Evolutionary conservation across 2,329 filamentous ascomycete species (phyloP).

Genomic region (Byssothecium circinans): DNA sequence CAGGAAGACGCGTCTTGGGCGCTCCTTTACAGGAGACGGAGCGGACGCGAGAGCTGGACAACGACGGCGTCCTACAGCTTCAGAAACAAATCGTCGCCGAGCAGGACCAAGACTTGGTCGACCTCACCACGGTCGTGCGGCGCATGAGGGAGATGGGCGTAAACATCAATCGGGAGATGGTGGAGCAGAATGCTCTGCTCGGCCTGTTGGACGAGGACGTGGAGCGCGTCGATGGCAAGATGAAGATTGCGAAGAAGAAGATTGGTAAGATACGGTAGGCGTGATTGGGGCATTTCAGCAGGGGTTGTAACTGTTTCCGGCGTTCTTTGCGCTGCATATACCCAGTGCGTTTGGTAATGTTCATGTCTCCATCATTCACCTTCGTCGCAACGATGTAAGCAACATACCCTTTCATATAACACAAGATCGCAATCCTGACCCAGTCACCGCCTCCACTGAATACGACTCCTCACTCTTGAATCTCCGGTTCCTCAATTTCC

Average conservation of each 20-base stretch:
- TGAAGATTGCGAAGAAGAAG: slow-evolving; percentile 73
- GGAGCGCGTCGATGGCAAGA: slow-evolving; percentile 67
- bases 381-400: too few species aligned
- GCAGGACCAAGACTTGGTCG: slow-evolving; percentile 73
- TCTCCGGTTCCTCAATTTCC: too few species aligned
- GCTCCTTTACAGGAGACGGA: slow-evolving; percentile 74
- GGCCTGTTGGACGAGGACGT: slow-evolving; percentile 67
- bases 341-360: too few species aligned
- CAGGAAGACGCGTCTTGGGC: slow-evolving; percentile 63
- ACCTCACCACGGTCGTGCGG: slow-evolving; percentile 68
- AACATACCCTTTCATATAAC: too few species aligned
- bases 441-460: too few species aligned
- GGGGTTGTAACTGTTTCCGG: too few species aligned
- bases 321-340: too few species aligned
- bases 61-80: slow-evolving; percentile 70
- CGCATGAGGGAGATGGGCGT: slow-evolving; percentile 77
- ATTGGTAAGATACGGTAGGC: slow-evolving; percentile 60
- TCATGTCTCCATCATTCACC: too few species aligned
- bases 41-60: slow-evolving; percentile 74
- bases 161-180: slow-evolving; percentile 73
- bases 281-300: too few species aligned
- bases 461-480: too few species aligned
- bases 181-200: slow-evolving; percentile 72
- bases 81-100: slow-evolving; percentile 73
- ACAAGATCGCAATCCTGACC: too few species aligned